These are phyloP conservation scores for Rhododendron williamsianum DNA, from an alignment of 148 eudicot genomes.

Conservation along the genomic window DNA sequence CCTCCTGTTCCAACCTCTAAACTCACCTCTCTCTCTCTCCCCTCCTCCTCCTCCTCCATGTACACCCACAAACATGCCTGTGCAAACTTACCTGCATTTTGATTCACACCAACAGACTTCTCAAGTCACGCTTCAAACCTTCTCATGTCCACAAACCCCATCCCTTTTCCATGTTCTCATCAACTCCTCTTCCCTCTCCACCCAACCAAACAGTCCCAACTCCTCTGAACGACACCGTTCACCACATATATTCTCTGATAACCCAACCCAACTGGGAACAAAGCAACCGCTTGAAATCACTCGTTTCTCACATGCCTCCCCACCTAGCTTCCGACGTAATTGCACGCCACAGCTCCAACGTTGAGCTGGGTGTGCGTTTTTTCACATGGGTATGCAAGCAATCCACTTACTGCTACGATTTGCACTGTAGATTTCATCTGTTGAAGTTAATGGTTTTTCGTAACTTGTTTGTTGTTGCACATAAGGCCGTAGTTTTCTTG, in stretches of 20 bases:
- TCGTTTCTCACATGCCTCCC: conserved; percentile 28
- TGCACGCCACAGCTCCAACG: conserved; percentile 3
- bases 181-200: background rate
- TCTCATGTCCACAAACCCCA: background rate
- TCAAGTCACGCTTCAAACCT: background rate
- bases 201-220: background rate
- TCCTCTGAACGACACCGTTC: conserved; percentile 1
- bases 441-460: conserved; percentile 7
- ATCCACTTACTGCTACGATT: conserved; percentile 26
- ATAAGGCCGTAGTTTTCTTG: conserved; percentile 19
- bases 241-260: conserved; percentile 9
- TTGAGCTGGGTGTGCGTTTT: conserved; percentile 14
- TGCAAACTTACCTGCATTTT: background rate
- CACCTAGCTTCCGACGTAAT: conserved; percentile 14
- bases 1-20: background rate
- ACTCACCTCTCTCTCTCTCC: background rate
- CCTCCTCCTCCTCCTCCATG: background rate
- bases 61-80: background rate
- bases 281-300: conserved; percentile 15
- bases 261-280: conserved; percentile 23
- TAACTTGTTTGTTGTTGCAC: conserved; percentile 16
- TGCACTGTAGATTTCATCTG: conserved; percentile 12
- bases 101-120: background rate
- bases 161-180: background rate
- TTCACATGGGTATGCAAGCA: conserved; percentile 26